Percentiles rank a stretch among this genome's conserved stretches.
Evolutionary conservation across 345 rosid species (phyloP).

Genomic region (Eucalyptus cloeziana): DNA sequence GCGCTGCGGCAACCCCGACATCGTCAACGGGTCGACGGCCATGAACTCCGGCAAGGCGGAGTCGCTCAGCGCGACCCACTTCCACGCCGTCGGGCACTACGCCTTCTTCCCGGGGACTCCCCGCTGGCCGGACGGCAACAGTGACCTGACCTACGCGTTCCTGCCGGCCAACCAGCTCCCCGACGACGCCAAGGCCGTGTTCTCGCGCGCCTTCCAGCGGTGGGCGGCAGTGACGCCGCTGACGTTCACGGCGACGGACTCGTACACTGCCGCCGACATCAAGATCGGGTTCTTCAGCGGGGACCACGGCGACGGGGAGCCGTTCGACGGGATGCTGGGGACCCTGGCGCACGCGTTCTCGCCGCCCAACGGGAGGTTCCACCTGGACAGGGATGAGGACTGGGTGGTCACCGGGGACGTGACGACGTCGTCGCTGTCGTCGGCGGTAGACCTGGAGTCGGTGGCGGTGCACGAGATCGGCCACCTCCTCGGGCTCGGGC

Average conservation of each 20-base stretch:
- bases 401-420: conserved; percentile 58
- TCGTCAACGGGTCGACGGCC: conserved; percentile 65
- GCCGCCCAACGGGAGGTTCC: conserved; percentile 70
- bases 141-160: conserved; percentile 61
- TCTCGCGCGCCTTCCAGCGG: conserved; percentile 53
- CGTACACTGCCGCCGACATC: conserved; percentile 32
- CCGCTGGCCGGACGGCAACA: conserved; percentile 41
- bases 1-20: conserved; percentile 82
- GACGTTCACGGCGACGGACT: conserved; percentile 38
- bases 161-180: conserved; percentile 22
- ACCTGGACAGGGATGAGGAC: conserved; percentile 62
- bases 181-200: conserved; percentile 42
- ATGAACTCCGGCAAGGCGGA: conserved; percentile 59
- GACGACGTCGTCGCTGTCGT: background rate
- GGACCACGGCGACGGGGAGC: conserved; percentile 90
- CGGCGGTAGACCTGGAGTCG: conserved; percentile 79
- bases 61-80: background rate
- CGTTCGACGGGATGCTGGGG: conserved; percentile 80
- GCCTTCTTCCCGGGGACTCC: conserved; percentile 65
- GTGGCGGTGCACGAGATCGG: conserved; percentile 97
- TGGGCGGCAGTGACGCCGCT: conserved; percentile 67
- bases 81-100: conserved; percentile 55
- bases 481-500: conserved; percentile 87
- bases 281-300: conserved; percentile 61
- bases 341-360: conserved; percentile 94